Base-by-base conservation (phyloP, 2,329 filamentous ascomycete genomes). In the Nemania sp. region DNA sequence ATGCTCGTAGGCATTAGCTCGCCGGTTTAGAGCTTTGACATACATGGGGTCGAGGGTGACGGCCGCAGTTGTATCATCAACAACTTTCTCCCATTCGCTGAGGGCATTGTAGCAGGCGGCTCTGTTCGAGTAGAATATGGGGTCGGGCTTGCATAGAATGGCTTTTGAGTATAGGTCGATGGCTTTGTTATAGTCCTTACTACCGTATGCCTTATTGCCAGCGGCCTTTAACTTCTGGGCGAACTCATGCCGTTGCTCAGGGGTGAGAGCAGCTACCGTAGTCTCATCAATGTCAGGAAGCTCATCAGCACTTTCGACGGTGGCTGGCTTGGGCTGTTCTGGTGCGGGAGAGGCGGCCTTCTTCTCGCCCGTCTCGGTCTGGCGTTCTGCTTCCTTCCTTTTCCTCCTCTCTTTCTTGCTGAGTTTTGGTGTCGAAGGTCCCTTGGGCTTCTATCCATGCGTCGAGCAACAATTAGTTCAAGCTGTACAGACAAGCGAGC, bases 121-220 rank as follows among this genome's bases (percentile, higher is more conserved):
- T 75, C 96, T 92, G 87, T 99, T 99, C 72, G 96, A 98, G 87
- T 97, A 99, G 87, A 96, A 99, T 80, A 99, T 94, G 35, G 96
- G 94, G 78, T 99, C 96, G 66, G 94, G 92, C 84, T 96, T 97
- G 91, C 96, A 98, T 59, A 98, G 85, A 76, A 99, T 97, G 58
- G 96, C 96, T 84, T 97, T 93, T 73, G 93, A 93, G 83, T 99
- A 99, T 41, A 99, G 89, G 4, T 94, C 92, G 78, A 99, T 99
- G 73, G 96, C 96, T 76, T 89, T 90, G 82, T 93, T 91, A 83
- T 98, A 98, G 77, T 97, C 92, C 84, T 98, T 98, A 74, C 90
- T 90, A 69, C 93, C 94, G 77, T 98, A 99, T 7, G 96, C 93
- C 83, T 96, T 97, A 87, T 99, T 99, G 68, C 96, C 96, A 29